phyloP scores from a whole-genome alignment of 805 yeast genomes.

The Yamadazyma sp. region DNA sequence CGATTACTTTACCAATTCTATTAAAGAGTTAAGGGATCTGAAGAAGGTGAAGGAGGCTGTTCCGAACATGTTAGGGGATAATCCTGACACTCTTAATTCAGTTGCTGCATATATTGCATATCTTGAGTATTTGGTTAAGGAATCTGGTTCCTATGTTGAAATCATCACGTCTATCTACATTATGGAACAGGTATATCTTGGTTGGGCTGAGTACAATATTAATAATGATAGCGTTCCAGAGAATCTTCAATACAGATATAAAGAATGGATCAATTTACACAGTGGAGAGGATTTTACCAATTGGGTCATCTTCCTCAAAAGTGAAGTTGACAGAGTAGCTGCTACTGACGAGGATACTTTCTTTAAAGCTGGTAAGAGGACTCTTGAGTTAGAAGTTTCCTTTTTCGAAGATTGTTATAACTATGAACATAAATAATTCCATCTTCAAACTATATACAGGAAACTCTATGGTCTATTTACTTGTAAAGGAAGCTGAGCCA shows the following conservation, averaged over 20 bases:
- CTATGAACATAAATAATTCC: constrained; percentile 14
- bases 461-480: constrained; percentile 19
- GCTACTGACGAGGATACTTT: constrained; percentile 18
- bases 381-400: constrained; percentile 40
- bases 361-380: constrained; percentile 29
- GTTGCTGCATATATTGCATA: constrained; percentile 40
- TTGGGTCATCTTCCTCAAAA: constrained; percentile 49
- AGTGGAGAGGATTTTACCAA: constrained; percentile 46
- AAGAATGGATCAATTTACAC: constrained; percentile 54
- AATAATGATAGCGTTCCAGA: constrained; percentile 17
- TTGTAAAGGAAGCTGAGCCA: constrained; percentile 61
- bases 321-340: constrained; percentile 41
- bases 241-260: constrained; percentile 43
- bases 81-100: constrained; percentile 25
- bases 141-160: constrained; percentile 36
- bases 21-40: constrained; percentile 23
- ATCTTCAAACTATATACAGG: constrained; percentile 2
- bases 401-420: constrained; percentile 51
- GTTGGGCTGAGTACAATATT: constrained; percentile 48
- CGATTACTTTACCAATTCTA: constrained; percentile 38
- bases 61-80: constrained; percentile 19
- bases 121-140: constrained; percentile 28
- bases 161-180: constrained; percentile 44
- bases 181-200: constrained; percentile 51
- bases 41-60: constrained; percentile 21